Evolutionary conservation across 257 asterid genomes (phyloP).

Genomic region (Verbena officinalis): DNA sequence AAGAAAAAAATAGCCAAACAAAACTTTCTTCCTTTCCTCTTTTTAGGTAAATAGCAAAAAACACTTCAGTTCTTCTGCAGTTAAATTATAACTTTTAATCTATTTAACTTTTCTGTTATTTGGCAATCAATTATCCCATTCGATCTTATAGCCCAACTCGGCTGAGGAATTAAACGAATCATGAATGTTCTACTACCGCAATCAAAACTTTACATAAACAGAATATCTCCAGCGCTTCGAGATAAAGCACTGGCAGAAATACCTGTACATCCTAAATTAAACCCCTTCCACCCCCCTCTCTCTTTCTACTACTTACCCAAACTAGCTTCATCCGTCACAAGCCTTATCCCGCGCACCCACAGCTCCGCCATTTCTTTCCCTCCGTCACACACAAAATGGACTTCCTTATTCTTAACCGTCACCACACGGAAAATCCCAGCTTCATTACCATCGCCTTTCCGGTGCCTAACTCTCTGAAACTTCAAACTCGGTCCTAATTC

Average conservation of each 20-base stretch:
- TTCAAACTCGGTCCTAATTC: slow-evolving; percentile 61
- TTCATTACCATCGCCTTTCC: slow-evolving; percentile 51
- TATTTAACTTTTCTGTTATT: too few species aligned
- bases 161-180: too few species aligned
- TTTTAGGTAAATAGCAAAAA: too few species aligned
- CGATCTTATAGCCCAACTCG: too few species aligned
- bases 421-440: slow-evolving; percentile 68
- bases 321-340: slow-evolving; percentile 32
- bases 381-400: background rate
- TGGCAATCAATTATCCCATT: too few species aligned
- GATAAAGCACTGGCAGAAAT: slow-evolving; percentile 41
- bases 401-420: slow-evolving; percentile 62
- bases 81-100: too few species aligned
- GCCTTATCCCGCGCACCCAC: slow-evolving; percentile 45
- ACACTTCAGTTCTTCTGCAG: too few species aligned
- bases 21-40: too few species aligned
- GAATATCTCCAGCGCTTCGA: slow-evolving; percentile 38
- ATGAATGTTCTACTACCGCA: slow-evolving; percentile 27
- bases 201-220: slow-evolving; percentile 19
- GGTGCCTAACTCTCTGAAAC: slow-evolving; percentile 52
- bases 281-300: background rate
- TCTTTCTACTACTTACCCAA: slow-evolving; percentile 27
- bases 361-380: slow-evolving; percentile 31
- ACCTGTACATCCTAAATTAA: slow-evolving; percentile 23
- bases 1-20: too few species aligned